Conservation (phyloP, 2,329 filamentous ascomycete genomes). For the Claviceps purpurea region DNA sequence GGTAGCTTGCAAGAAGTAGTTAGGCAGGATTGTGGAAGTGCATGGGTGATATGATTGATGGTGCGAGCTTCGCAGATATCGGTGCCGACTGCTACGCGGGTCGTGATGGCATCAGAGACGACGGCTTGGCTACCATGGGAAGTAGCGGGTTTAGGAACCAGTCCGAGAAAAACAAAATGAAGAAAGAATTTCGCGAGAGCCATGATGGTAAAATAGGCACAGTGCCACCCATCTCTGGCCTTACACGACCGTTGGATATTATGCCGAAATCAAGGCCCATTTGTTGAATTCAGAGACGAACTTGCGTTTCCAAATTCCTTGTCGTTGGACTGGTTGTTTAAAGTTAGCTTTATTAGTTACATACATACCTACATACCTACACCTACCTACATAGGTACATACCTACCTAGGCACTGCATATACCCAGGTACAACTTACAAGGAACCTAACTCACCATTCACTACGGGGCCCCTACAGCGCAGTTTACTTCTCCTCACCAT, state of each 20-base stretch:
- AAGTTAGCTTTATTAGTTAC: too few species aligned
- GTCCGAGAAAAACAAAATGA: background rate
- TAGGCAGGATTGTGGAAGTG: constrained; percentile 62
- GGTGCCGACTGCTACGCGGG: background rate
- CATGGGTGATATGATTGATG: constrained; percentile 73
- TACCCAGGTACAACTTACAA: too few species aligned
- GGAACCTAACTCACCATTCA: too few species aligned
- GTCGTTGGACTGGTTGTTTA: too few species aligned
- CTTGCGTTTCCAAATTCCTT: too few species aligned
- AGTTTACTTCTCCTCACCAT: too few species aligned
- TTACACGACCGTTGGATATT: background rate
- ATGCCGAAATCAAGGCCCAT: background rate
- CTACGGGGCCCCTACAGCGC: too few species aligned
- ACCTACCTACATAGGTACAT: too few species aligned
- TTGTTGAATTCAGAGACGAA: background rate
- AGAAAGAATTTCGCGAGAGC: constrained; percentile 1
- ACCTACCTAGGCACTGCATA: too few species aligned
- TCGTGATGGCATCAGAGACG: background rate
- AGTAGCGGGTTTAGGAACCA: background rate
- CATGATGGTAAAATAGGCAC: constrained; percentile 4
- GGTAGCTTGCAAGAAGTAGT: constrained; percentile 42
- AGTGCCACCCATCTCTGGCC: constrained; percentile 4
- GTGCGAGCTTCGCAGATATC: constrained; percentile 43
- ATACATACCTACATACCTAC: too few species aligned
- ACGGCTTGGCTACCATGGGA: background rate